phyloP scores from a whole-genome alignment of 352 stramenopile genomes.

The Thalassiosira sp. region DNA sequence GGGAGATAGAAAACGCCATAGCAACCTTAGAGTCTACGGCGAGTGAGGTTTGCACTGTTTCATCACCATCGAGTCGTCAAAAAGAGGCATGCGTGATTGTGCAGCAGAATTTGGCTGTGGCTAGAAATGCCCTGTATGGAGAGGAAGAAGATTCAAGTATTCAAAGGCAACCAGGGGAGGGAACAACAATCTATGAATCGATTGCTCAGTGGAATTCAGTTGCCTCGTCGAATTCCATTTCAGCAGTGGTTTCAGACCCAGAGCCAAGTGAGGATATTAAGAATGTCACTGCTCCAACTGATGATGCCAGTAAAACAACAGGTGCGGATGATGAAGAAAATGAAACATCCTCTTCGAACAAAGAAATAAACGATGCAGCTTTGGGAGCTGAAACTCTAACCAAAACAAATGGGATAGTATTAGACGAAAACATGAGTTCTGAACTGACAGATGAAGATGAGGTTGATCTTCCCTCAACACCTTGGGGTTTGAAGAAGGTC shows the following conservation, averaged over 20 bases:
- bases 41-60: slow-evolving; percentile 20
- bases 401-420: slow-evolving; percentile 1
- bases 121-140: slow-evolving; percentile 10
- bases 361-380: slow-evolving; percentile 1
- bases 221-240: background rate
- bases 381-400: background rate
- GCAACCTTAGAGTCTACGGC: slow-evolving; percentile 17
- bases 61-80: slow-evolving; percentile 19
- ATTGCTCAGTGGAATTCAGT: slow-evolving; percentile 15
- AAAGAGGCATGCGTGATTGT: slow-evolving; percentile 34
- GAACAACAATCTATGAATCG: slow-evolving; percentile 1
- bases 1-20: slow-evolving; percentile 33
- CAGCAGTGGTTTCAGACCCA: background rate
- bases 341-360: background rate
- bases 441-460: background rate
- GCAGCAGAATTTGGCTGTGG: slow-evolving; percentile 36
- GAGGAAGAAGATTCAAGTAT: background rate
- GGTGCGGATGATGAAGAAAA: background rate
- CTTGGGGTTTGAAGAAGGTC: background rate
- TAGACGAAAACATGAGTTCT: slow-evolving; percentile 4
- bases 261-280: background rate
- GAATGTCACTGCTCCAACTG: background rate
- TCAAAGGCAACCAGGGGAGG: background rate
- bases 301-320: background rate
- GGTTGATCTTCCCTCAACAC: background rate